Base-by-base conservation (phyloP, 1,284 basidiomycete species). In the Heimioporus punctisporus region DNA sequence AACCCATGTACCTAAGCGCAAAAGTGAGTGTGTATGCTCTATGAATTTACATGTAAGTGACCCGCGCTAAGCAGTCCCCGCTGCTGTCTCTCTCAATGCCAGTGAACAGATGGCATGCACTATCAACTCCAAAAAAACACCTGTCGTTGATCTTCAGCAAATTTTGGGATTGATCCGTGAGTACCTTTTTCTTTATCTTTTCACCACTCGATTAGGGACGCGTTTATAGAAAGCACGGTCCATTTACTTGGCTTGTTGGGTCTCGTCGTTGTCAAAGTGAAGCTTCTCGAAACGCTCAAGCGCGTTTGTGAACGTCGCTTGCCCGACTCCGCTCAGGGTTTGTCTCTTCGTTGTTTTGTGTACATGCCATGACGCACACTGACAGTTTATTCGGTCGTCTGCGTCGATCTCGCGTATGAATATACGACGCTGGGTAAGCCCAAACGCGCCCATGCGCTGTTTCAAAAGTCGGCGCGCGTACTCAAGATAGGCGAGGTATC, bases 381-480 rank as follows among this genome's bases (percentile, higher is more conserved):
- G n/a, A 34, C 6, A 39, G 37, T 19, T 8, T 39, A 39, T 39
- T 9, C 37, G 17, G 15, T 39, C 37, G n/a, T 84, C 2, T 92
- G 89, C 2, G 74, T 87, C 2, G 83, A 87, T 30, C 79, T 96
- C 3, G 93, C 89, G 0, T 78, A 84, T 46, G 90, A 94, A 64
- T 93, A 94, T 63, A 74, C 86, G 37, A 82, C 81, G 45, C 78
- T 97, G 1, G 94, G 95, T 4, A 92, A 90, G 69, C 72, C 76
- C 1, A 81, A 81, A 46, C 82, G 88, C 41, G 92, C 93, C 0
- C 76, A 74, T 1, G 69, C 73, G 2, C 79, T 94, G 17, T 90
- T 92, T 61, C 76, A 73, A 11, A 84, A 83, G 49, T 79, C 81
- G 2, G 72, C 83, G 19, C 77, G 75, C 30, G 61, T 77, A 9